These are phyloP conservation scores for Pterocarpus macrocarpus DNA, from an alignment of 306 rosid species.

Conservation along the genomic window DNA sequence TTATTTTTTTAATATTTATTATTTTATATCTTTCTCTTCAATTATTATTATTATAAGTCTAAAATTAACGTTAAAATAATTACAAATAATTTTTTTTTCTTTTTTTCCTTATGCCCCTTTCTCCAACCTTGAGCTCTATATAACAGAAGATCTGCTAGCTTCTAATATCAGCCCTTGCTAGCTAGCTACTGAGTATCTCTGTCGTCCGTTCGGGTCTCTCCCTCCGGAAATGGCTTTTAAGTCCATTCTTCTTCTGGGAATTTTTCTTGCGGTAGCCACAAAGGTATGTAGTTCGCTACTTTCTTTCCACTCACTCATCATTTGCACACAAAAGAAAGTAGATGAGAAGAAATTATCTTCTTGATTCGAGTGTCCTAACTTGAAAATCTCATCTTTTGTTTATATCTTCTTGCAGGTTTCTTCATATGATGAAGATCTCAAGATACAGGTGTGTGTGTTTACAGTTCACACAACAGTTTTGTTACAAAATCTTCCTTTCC, in stretches of 20 bases:
- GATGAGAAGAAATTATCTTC: not conserved
- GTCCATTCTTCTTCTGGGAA: conserved; percentile 53
- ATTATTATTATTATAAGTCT: too few species aligned
- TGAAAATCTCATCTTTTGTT: not conserved
- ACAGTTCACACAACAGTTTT: not conserved
- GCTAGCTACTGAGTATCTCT: conserved; percentile 11
- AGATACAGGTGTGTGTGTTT: conserved; percentile 48
- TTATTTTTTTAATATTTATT: too few species aligned
- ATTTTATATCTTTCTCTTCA: too few species aligned
- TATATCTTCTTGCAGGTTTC: conserved; percentile 47
- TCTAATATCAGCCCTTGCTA: conserved; percentile 16
- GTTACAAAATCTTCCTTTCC: not conserved
- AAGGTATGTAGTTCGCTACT: conserved; percentile 35
- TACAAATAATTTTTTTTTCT: not conserved
- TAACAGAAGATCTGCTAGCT: conserved; percentile 32
- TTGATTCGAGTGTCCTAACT: conserved; percentile 36
- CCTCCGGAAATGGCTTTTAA: conserved; percentile 58
- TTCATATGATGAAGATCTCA: conserved; percentile 53
- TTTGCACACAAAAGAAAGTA: not conserved
- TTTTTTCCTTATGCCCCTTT: not conserved
- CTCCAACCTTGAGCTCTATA: conserved; percentile 48
- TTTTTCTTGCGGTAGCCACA: conserved; percentile 53
- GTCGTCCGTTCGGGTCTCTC: conserved; percentile 9
- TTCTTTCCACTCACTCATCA: conserved; percentile 10
- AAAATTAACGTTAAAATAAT: too few species aligned